Evolutionary conservation across 2,329 filamentous ascomycete genomes (phyloP).

Genomic region (Cladosporium sp.): DNA sequence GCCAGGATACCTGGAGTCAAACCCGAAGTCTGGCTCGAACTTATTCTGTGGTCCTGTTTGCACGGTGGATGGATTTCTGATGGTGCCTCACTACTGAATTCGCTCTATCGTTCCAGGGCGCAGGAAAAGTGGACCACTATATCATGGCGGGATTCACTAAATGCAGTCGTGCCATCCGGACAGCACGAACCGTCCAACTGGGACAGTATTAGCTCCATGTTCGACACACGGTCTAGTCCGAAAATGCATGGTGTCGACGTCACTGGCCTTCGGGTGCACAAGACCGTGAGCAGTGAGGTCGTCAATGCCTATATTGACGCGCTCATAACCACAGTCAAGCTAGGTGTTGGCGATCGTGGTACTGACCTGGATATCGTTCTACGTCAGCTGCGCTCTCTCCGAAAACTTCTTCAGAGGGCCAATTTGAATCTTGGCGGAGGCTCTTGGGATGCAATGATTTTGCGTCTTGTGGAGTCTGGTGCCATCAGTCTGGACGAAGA

Average conservation of each 20-base stretch:
- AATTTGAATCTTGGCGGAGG: conserved; percentile 37
- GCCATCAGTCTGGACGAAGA: conserved; percentile 42
- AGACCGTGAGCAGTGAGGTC: conserved; percentile 56
- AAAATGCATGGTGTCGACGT: conserved; percentile 18
- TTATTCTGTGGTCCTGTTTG: conserved; percentile 50
- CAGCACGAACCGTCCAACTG: conserved; percentile 26
- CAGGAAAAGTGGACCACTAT: conserved; percentile 28
- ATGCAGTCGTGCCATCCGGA: conserved; percentile 23
- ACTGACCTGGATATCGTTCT: conserved; percentile 34
- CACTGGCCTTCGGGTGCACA: conserved; percentile 27
- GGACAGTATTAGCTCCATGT: conserved; percentile 27
- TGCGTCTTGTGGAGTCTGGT: conserved; percentile 50
- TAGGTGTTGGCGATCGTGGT: conserved; percentile 41
- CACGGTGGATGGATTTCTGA: conserved; percentile 45
- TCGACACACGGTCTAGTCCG: conserved; percentile 23
- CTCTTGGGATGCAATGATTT: conserved; percentile 44
- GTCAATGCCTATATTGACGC: conserved; percentile 53
- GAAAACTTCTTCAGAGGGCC: conserved; percentile 34
- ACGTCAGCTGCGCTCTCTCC: conserved; percentile 32
- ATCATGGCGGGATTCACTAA: conserved; percentile 41
- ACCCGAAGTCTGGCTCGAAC: conserved; percentile 48
- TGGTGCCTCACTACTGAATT: conserved; percentile 37
- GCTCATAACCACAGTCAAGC: conserved; percentile 42
- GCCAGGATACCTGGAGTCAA: conserved; percentile 15
- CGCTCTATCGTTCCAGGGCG: not conserved